These are phyloP conservation scores for Coemansia nantahalensis DNA, from an alignment of 192 early-diverging fungal genomes.

Conservation along the genomic window DNA sequence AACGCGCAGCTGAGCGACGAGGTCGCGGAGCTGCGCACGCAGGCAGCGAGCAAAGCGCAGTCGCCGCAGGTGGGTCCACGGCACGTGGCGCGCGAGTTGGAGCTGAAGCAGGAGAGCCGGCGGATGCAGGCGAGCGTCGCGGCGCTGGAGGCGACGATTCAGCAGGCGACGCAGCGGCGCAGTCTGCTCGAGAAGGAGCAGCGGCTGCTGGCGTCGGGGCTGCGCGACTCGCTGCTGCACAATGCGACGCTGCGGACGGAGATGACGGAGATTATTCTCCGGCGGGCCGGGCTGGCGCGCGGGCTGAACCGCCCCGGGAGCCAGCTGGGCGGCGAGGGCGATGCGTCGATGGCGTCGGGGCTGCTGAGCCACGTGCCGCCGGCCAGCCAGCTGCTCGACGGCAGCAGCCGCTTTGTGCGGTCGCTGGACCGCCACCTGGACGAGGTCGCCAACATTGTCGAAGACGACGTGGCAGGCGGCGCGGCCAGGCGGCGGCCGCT, in stretches of 20 bases:
- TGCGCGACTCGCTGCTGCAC: slow-evolving; percentile 27
- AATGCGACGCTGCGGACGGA: slow-evolving; percentile 40
- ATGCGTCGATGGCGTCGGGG: slow-evolving; percentile 28
- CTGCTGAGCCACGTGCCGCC: slow-evolving; percentile 32
- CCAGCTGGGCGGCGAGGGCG: slow-evolving; percentile 10
- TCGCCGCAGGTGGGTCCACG: too few species aligned
- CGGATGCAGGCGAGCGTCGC: background rate
- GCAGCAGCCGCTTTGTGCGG: slow-evolving; percentile 24
- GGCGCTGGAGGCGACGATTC: slow-evolving; percentile 14
- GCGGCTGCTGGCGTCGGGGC: slow-evolving; percentile 23
- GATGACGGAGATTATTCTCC: slow-evolving; percentile 20
- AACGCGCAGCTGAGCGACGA: too few species aligned
- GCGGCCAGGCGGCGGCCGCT: slow-evolving; percentile 17
- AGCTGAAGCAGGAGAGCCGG: slow-evolving; percentile 1
- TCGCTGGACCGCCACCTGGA: slow-evolving; percentile 42
- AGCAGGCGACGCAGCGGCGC: slow-evolving; percentile 11
- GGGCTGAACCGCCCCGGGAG: slow-evolving; percentile 22
- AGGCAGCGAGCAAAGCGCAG: too few species aligned
- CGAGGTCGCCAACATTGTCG: slow-evolving; percentile 38
- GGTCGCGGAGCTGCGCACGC: too few species aligned
- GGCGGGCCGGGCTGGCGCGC: slow-evolving; percentile 31
- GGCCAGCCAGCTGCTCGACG: slow-evolving; percentile 40
- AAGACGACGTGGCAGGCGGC: slow-evolving; percentile 11
- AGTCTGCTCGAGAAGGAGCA: slow-evolving; percentile 27
- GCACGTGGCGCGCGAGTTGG: background rate